A percentile compares a stretch with the other conserved stretches of the same genome.
phyloP scores from a whole-genome alignment of 805 yeast genomes.

The Yarrowia deformans region DNA sequence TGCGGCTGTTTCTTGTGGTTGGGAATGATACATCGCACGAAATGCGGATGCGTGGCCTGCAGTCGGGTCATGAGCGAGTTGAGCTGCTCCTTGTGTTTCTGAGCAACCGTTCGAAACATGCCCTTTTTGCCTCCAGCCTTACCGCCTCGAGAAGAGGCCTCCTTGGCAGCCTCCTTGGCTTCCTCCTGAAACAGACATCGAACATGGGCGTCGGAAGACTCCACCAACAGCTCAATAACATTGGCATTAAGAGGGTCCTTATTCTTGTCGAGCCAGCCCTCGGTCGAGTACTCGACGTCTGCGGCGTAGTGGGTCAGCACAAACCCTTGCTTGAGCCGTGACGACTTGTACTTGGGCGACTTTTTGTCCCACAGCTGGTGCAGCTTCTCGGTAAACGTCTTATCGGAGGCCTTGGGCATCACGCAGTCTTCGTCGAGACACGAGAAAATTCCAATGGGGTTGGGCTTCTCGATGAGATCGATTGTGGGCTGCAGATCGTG shows the following conservation, averaged over 20 bases:
- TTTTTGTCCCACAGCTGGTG: conserved; percentile 66
- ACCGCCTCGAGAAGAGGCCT: conserved; percentile 47
- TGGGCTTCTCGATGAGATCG: conserved; percentile 79
- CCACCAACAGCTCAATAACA: conserved; percentile 64
- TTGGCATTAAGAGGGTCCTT: conserved; percentile 90
- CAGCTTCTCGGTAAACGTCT: conserved; percentile 80
- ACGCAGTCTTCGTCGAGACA: conserved; percentile 94
- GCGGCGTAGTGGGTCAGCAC: conserved; percentile 94
- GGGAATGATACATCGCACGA: conserved; percentile 95
- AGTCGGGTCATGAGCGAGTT: conserved; percentile 73
- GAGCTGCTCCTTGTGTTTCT: conserved; percentile 87
- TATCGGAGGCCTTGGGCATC: conserved; percentile 87
- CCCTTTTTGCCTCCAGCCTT: conserved; percentile 50
- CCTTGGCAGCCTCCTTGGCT: conserved; percentile 43
- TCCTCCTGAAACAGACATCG: conserved; percentile 60
- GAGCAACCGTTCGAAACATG: conserved; percentile 79
- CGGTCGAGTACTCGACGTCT: conserved; percentile 89
- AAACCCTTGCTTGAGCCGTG: conserved; percentile 78
- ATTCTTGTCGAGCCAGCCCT: conserved; percentile 93
- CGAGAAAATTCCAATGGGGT: conserved; percentile 82
- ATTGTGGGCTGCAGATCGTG: conserved; percentile 94
- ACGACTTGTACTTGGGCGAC: conserved; percentile 69
- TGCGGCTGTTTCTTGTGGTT: conserved; percentile 76
- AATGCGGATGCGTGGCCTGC: conserved; percentile 87
- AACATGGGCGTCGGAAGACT: conserved; percentile 65